These are phyloP conservation scores for Claviceps humidiphila DNA, from an alignment of 2,329 filamentous ascomycete species.

Conservation along the genomic window DNA sequence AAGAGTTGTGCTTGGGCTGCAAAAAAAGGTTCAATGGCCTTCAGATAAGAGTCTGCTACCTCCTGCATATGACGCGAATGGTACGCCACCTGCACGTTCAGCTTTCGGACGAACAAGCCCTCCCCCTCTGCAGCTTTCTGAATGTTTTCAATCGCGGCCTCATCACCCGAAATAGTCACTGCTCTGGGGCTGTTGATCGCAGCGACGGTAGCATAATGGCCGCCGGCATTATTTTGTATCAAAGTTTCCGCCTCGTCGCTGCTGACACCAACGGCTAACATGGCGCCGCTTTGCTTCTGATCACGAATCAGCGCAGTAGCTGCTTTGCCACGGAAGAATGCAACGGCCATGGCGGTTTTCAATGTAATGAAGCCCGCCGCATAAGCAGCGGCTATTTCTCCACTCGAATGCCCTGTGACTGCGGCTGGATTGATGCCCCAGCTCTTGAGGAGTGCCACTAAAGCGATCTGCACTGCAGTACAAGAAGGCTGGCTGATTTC, in stretches of 20 bases:
- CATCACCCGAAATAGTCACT: slow-evolving; percentile 19
- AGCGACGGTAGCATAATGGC: slow-evolving; percentile 10
- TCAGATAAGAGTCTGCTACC: slow-evolving; percentile 4
- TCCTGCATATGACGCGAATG: slow-evolving; percentile 11
- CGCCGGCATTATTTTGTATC: slow-evolving; percentile 2
- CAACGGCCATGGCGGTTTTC: slow-evolving; percentile 8
- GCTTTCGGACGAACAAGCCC: slow-evolving; percentile 17
- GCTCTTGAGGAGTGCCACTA: slow-evolving; percentile 18
- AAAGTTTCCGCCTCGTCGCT: slow-evolving; percentile 1
- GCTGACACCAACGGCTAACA: slow-evolving; percentile 16
- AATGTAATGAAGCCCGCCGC: slow-evolving; percentile 15
- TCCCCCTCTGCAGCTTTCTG: slow-evolving; percentile 12
- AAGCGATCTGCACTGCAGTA: slow-evolving; percentile 24
- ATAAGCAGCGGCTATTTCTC: slow-evolving; percentile 23
- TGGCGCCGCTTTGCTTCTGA: slow-evolving; percentile 8
- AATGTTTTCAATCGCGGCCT: slow-evolving; percentile 12
- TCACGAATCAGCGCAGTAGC: slow-evolving; percentile 4
- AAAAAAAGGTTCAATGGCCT: slow-evolving; percentile 2
- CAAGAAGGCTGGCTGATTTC: slow-evolving; percentile 20
- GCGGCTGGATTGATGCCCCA: slow-evolving; percentile 14
- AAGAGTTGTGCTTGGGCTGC: not conserved
- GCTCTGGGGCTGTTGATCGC: slow-evolving; percentile 16
- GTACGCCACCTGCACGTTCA: slow-evolving; percentile 22
- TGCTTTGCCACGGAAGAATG: slow-evolving; percentile 10
- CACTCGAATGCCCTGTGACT: slow-evolving; percentile 20